phyloP scores from a whole-genome alignment of 208 protist genomes.

The Acanthamoeba healyi region DNA sequence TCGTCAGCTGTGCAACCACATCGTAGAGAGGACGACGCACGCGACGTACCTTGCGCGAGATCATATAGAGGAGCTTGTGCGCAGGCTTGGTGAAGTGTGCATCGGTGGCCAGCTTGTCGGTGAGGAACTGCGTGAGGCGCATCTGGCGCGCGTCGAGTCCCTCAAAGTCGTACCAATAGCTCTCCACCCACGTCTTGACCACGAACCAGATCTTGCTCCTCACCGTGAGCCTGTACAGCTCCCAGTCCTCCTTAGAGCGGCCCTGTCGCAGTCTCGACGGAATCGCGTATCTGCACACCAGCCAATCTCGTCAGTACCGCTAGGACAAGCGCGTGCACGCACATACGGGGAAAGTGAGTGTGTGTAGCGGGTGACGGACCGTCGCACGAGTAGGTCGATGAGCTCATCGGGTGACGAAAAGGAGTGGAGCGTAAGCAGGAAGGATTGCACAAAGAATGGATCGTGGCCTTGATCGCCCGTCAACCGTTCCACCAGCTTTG shows the following conservation, averaged over 20 bases:
- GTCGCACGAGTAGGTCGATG: neutral
- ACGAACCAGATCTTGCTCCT: slow-evolving; percentile 68
- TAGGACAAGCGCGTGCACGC: too few species aligned
- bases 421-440: slow-evolving; percentile 46
- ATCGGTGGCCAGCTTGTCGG: slow-evolving; percentile 51
- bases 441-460: slow-evolving; percentile 13
- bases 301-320: too few species aligned
- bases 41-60: slow-evolving; percentile 41
- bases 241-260: slow-evolving; percentile 15
- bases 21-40: neutral
- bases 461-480: slow-evolving; percentile 13
- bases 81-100: slow-evolving; percentile 54
- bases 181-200: slow-evolving; percentile 70
- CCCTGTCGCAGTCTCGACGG: neutral
- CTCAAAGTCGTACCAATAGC: slow-evolving; percentile 71
- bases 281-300: neutral
- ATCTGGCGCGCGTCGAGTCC: slow-evolving; percentile 5
- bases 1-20: too few species aligned
- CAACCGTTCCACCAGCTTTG: neutral
- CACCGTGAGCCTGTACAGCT: slow-evolving; percentile 12
- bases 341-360: neutral
- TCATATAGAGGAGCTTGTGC: slow-evolving; percentile 64
- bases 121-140: slow-evolving; percentile 49
- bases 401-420: slow-evolving; percentile 31
- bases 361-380: neutral